These are phyloP conservation scores for Calonectria naviculata DNA, from an alignment of 2,329 filamentous ascomycete genomes.

Conservation along the genomic window DNA sequence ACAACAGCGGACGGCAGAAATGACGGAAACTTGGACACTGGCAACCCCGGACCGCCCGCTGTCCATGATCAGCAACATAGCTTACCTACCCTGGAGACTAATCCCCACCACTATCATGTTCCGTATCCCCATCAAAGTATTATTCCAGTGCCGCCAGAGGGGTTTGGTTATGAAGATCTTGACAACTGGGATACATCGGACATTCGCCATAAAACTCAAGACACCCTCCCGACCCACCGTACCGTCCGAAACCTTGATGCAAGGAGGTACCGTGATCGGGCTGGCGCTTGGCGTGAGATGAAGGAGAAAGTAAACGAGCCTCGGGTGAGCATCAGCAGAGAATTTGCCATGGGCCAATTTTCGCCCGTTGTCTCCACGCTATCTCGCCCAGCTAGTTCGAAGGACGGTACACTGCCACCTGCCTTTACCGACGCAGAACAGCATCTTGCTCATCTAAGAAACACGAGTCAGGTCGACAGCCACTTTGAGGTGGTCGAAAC, in stretches of 20 bases:
- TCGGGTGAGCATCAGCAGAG: constrained; percentile 27
- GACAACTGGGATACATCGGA: background rate
- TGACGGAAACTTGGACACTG: constrained; percentile 9
- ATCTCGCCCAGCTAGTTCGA: background rate
- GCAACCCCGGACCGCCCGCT: constrained; percentile 7
- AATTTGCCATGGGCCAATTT: constrained; percentile 24
- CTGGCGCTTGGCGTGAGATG: constrained; percentile 29
- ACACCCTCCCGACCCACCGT: background rate
- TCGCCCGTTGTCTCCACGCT: constrained; percentile 20
- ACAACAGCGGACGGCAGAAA: constrained; percentile 21
- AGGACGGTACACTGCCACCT: background rate
- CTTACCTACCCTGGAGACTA: constrained; percentile 21
- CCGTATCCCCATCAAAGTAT: constrained; percentile 34
- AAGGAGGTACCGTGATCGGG: constrained; percentile 24
- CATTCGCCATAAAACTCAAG: background rate
- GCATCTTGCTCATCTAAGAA: constrained; percentile 7
- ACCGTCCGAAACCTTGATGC: constrained; percentile 8
- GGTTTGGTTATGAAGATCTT: constrained; percentile 17
- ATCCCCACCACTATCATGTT: constrained; percentile 25
- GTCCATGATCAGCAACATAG: constrained; percentile 22
- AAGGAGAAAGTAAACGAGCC: constrained; percentile 23
- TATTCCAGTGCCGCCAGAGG: constrained; percentile 29
- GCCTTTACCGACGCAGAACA: constrained; percentile 13
- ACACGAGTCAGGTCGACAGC: background rate
- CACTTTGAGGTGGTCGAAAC: background rate